Evolutionary conservation across 176 grass and related monocot species (phyloP).

Genomic region (Oryza brachyantha): DNA sequence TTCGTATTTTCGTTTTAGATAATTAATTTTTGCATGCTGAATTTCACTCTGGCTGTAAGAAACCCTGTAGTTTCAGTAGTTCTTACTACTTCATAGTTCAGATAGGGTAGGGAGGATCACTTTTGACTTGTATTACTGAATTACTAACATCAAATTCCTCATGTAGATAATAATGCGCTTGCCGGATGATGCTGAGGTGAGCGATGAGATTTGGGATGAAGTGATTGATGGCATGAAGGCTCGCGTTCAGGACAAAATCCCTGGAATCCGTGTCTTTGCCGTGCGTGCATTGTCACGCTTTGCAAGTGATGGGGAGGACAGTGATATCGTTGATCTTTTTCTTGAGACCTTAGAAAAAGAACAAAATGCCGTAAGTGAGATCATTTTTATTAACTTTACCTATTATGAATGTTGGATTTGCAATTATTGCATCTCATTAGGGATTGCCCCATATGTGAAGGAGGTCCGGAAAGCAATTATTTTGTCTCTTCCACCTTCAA

Average conservation of each 20-base stretch:
- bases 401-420: neutral
- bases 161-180: conserved; percentile 76
- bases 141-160: conserved; percentile 8
- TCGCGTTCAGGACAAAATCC: conserved; percentile 67
- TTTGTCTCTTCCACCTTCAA: conserved; percentile 74
- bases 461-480: conserved; percentile 74
- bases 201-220: conserved; percentile 83
- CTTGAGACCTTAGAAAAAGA: conserved; percentile 61
- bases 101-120: neutral
- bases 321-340: conserved; percentile 65
- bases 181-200: conserved; percentile 77
- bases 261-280: conserved; percentile 63
- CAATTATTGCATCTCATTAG: conserved; percentile 20
- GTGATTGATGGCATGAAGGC: conserved; percentile 77
- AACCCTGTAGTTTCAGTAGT: neutral
- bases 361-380: conserved; percentile 69
- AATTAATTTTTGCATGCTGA: neutral
- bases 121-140: neutral
- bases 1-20: neutral
- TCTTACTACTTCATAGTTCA: neutral
- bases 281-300: conserved; percentile 76
- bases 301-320: conserved; percentile 60
- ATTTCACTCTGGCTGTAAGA: neutral
- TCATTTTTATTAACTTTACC: neutral
- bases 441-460: conserved; percentile 37